Base-by-base conservation (phyloP, 495 filamentous ascomycete species). In the Penicillium soppii region DNA sequence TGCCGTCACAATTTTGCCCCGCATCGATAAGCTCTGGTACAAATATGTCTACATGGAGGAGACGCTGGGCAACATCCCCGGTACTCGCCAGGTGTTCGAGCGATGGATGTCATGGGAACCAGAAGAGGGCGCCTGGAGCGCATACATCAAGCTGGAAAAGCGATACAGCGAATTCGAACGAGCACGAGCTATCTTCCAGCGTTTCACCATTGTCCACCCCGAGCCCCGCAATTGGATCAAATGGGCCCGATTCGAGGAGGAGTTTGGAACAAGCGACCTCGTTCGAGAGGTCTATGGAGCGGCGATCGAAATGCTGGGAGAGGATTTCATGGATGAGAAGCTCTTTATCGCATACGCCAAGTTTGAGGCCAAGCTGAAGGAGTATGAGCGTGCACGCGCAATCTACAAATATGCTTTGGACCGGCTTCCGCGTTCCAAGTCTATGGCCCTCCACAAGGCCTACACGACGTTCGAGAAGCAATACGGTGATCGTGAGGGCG, bases 1-100 rank as follows among this genome's bases (percentile, higher is more conserved):
- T 41, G 95, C 95, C 29, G 90, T 98, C 41, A 94, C 92, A n/a
- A 90, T 94, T 47, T 75, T 97, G 26, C 94, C 94, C 26, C 77
- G 94, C 29, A 80, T 97, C 22, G 88, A 96, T 66, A 97, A 97
- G 74, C 75, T 98, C 43, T 98, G 94, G 94, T 97, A 92, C 71
- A 96, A 97, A 66, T 97, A 96, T 79, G 90, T 95, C 23, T 96
- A 96, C 63, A 95, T 97, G 88, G 94, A 97, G 68, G 95, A 98
- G 78, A 97, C 91, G 43, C 75, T 98, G 35, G 87, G 89, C 5
- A 97, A 98, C 58, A 85, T 98, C 33, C 83, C 92, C 6, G 94
- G 94, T 13, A 95, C 91, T 15, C 79, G 94, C 43, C 90, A 95
- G 65, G 90, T 97, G 2, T 98, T 97, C 67, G 95, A 98, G 73